Base-by-base conservation (phyloP, 176 grass and related monocot species). In the Lolium rigidum region DNA sequence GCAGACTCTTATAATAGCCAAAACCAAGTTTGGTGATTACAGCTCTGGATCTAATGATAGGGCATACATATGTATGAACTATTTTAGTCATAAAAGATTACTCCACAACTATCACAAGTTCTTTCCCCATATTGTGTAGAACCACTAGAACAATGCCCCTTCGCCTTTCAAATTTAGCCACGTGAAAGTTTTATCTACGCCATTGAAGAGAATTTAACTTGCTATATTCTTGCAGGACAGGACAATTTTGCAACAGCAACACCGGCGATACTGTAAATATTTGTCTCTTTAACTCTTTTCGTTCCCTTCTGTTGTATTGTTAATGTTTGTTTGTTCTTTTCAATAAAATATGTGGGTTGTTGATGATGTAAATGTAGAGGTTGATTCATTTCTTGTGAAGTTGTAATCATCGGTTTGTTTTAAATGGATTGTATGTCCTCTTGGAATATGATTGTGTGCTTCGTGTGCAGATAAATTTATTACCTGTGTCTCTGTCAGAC, bases 321-420 rank as follows among this genome's bases (percentile, higher is more conserved):
- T 46, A 68, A 50, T n/a, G 31, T 89, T 70, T 70, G 39, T 50
- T 76, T 46, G 51, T 82, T 86, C 50, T 61, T 86, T 88, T 52
- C 9, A 43, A 26, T 77, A 51, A 60, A 65, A 51, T 67, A 48
- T 61, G 28, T 69, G 17, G 17, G 20, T 63, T 79, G 58, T 26
- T 78, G 14, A 58, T 75, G 18, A 21, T 85, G 57, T 66, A 85
- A 62, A 58, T 80, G 49, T 85, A 76, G 37, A 46, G 15, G 64
- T 76, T 50, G 11, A 4, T 76, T 65, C 49, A 9, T 25, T 87
- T n/a, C n/a, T 35, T 35, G 31, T 35, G 3, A 35, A 35, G 31
- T 35, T 35, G 79, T 56, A 35, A 37, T 58, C 10, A 5, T 68
- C 18, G 47, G 8, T 46, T 17, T 82, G 11, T 24, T 81, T 76